A percentile compares a stretch with the other conserved stretches of the same genome.
Evolutionary conservation across 73 alveolate species (phyloP).

Genomic region (Paramecium pentaurelia): DNA sequence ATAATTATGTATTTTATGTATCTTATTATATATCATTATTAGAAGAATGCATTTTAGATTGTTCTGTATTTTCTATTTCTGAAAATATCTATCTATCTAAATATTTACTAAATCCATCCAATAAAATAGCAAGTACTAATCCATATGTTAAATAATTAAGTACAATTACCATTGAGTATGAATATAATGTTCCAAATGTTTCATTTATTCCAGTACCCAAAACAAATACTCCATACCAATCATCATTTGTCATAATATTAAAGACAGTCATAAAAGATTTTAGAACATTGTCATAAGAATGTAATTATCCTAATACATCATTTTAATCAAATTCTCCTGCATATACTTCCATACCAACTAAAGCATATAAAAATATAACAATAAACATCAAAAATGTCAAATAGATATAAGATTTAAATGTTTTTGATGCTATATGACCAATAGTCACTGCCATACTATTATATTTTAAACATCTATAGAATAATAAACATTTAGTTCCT

Average conservation of each 20-base stretch:
- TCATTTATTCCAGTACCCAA: background rate
- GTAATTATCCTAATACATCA: background rate
- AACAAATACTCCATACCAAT: slow-evolving; percentile 35
- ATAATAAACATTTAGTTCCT: slow-evolving; percentile 18
- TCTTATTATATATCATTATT: background rate
- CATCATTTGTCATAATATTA: slow-evolving; percentile 41
- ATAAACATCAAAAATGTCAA: background rate
- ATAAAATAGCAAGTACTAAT: slow-evolving; percentile 14
- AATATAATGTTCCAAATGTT: background rate
- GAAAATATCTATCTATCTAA: background rate
- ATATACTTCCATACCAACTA: slow-evolving; percentile 24
- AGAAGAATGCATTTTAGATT: background rate
- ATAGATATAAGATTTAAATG: slow-evolving; percentile 15
- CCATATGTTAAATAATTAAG: slow-evolving; percentile 31
- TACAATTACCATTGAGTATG: background rate
- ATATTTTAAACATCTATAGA: slow-evolving; percentile 24
- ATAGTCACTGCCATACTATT: slow-evolving; percentile 8
- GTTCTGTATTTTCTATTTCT: background rate
- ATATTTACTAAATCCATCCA: background rate
- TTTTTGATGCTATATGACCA: slow-evolving; percentile 1
- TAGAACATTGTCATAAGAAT: background rate
- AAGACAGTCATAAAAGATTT: background rate
- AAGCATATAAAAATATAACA: background rate
- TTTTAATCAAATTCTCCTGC: background rate
- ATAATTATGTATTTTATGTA: background rate